Conservation (phyloP, 78 protist species). For the Mastigamoeba balamuthi region DNA sequence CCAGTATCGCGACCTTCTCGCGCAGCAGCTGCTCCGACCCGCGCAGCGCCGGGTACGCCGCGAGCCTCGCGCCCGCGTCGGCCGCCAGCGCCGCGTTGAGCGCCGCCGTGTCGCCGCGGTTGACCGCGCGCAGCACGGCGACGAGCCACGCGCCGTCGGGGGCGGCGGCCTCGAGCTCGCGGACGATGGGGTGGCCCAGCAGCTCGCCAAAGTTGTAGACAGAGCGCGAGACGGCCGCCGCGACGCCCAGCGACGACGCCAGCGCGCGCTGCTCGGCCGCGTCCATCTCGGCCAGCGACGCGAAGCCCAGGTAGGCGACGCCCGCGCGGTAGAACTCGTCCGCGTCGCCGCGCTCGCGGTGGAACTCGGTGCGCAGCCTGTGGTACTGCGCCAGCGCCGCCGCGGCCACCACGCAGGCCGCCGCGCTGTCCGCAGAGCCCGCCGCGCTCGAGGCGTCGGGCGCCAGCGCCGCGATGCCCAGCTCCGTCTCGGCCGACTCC, state of each 20-base stretch:
- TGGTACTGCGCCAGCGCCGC: background rate
- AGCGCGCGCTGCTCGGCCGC: background rate
- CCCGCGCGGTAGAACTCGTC: constrained; percentile 9
- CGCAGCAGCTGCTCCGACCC: background rate
- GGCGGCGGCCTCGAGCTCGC: background rate
- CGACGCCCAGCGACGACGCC: constrained; percentile 35
- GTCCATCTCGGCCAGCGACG: background rate
- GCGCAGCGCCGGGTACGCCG: no score
- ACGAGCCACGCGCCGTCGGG: constrained; percentile 23
- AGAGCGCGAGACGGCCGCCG: constrained; percentile 34
- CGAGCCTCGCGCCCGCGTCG: background rate
- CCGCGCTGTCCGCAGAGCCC: no score
- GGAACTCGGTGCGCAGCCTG: background rate
- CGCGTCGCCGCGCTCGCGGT: background rate
- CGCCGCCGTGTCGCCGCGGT: constrained; percentile 29
- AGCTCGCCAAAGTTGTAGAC: constrained; percentile 64
- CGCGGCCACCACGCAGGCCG: background rate
- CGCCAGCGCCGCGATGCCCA: background rate
- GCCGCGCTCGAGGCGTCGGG: no score
- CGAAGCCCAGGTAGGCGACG: constrained; percentile 16
- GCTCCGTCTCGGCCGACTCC: background rate
- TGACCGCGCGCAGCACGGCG: constrained; percentile 29
- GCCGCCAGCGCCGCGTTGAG: background rate
- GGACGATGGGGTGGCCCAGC: background rate
- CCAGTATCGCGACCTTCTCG: constrained; percentile 19